Evolutionary conservation across 352 stramenopile genomes (phyloP), one percentile per base, ranked within the genome.

Genomic region (Pythium angustatum): DNA sequence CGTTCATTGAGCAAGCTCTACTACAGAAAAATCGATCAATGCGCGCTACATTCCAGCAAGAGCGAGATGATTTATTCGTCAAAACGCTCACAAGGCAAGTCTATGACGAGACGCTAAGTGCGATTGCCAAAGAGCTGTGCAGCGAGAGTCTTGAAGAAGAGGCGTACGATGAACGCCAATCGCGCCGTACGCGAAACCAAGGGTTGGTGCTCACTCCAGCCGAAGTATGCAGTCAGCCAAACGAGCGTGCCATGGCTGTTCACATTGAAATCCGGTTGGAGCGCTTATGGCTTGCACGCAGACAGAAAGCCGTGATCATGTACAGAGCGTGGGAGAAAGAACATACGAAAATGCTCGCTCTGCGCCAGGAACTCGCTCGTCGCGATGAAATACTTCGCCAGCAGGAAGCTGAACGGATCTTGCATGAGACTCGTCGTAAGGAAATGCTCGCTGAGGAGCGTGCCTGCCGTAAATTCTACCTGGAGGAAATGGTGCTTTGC

Each of bases 371-470:
- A 22, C 71, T 91, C 11, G 66, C 66, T 11, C 69, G 79, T 28
- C 77, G 84, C 1, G 79, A 85, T 50, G 76, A 88, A 24, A 71
- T 90, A 2, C 59, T 65, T n/a, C 76, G 73, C 15, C 62, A 77
- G 4, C 69, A 68, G 22, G 79, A 92, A 40, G 75, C 77, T 60
- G 83, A 93, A 40, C 64, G 79, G 14, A 21, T 73, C 26, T 58
- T 55, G 2, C 62, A 83, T 3, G 81, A 91, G 24, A 26, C 27
- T 1, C 60, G 72, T 6, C 76, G 74, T 3, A 88, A 83, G 24
- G 85, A 89, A 47, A 92, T 93, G 85, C 47, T 85, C 2, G 73
- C 71, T 5, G 85, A 91, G 72, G 85, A 93, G 48, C 64, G 79
- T 0, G 54, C 62, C 0, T 81, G 79, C 40, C 85, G 83, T 0